Base-by-base conservation (phyloP, 2,329 filamentous ascomycete genomes). In the Exophiala sp. region DNA sequence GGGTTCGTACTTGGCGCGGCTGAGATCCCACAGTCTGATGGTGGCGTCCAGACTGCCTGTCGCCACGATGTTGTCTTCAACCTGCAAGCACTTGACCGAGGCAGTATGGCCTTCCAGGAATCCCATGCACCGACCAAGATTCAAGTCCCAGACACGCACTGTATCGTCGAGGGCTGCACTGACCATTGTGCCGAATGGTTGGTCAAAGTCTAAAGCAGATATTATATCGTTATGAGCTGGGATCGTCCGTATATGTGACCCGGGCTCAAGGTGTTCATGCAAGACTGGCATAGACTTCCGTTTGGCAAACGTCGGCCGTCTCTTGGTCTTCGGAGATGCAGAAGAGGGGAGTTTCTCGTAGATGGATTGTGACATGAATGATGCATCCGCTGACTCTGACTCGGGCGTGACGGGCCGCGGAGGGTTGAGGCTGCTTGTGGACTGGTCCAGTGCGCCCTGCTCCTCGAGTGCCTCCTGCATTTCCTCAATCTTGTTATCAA, bases 351-450 rank as follows among this genome's bases (percentile, higher is more conserved):
- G 73, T 69, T 96, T 96, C 60, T 94, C 86, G 67, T 97, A 98
- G 60, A 98, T 88, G 10, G 90, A 96, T 67, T 96, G 88, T 2
- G 93, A 96, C 93, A 97, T 97, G 73, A 97, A 98, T 1, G 79
- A 78, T 4, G 73, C 73, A 58, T 76, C 73, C 62, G 72, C 71
- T 41, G 70, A 70, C 32, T 71, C 73, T 11, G 58, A 54, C 61
- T 85, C 68, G 64, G 85, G 14, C 58, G 66, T 46, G 66, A 66
- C 45, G 63, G 66, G 6, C 66, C 66, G 35, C 65, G 71, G 19
- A 63, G 66, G 16, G 37, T 56, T 47, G 40, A 56, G 40, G 22
- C 56, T 54, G 24, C 59, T 55, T 9, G 61, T 51, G 11, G 63
- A 57, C 23, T 67, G 63, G n/a, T 64, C 60, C 6, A 68, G 60